Base-by-base conservation (phyloP, 192 early-diverging fungal species). In the Coemansia sp. region DNA sequence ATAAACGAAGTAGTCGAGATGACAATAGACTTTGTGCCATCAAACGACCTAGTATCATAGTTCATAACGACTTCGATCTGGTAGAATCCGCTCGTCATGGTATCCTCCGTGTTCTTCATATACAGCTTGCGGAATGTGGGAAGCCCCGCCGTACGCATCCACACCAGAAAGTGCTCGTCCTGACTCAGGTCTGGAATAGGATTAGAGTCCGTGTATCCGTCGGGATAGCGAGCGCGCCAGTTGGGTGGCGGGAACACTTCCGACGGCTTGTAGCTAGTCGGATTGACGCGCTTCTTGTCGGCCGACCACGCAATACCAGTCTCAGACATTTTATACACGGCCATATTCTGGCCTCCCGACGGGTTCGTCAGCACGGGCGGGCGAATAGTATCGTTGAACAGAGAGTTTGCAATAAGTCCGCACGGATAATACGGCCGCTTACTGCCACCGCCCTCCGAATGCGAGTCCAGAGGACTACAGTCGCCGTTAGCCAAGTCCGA, bases 111-210 rank as follows among this genome's bases (percentile, higher is more conserved):
- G 70, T 95, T 91, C 68, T 87, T 86, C 35, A 93, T 93, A 71
- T 92, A 98, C 45, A 99, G 84, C 79, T 99, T 99, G 56, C 97
- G 84, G 83, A 99, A 99, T 35, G 89, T 94, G 32, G 98, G 98
- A 56, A 97, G 85, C 10, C 97, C 95, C 19, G 95, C 95, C 0
- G 93, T 94, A 38, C 97, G 87, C 96, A 99, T 97, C 98, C 98
- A 99, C 19, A 99, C 98, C 68, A 96, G 92, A 68, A 99, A 93
- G 45, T 90, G 88, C 80, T 97, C 90, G 83, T 93, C 84, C 9
- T 68, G 60, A 15, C 70, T 59, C 35, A 93, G 83, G 65, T 98
- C 76, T 24, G 90, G 86, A 36, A 88, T 79, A 27, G 90, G 86
- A 36, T 88, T 79, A 27, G 39, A 38, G 24, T 38, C 11, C 1